A percentile compares a stretch with the other conserved stretches of the same genome.
phyloP scores from a whole-genome alignment of 768 basidiomycete species.

The Postia placenta region DNA sequence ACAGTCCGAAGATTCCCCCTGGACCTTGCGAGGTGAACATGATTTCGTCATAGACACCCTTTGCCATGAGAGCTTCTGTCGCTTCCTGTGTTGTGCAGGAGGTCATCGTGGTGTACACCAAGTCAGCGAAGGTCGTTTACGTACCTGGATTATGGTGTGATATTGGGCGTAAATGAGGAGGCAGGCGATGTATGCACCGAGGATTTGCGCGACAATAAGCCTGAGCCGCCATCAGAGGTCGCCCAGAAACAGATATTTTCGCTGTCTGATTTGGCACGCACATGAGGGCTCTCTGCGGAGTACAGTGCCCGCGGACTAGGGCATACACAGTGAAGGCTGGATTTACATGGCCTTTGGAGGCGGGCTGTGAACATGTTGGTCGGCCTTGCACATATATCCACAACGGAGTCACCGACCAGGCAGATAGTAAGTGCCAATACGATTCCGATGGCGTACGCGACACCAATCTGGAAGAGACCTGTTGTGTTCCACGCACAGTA shows the following conservation, averaged over 20 bases:
- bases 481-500: no score
- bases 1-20: constrained; percentile 47
- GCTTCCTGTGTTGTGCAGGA: constrained; percentile 23
- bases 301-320: constrained; percentile 50
- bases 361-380: constrained; percentile 10
- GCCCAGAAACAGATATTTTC: not conserved
- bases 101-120: not conserved
- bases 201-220: constrained; percentile 60
- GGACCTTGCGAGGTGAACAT: constrained; percentile 26
- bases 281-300: constrained; percentile 44
- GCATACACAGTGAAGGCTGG: constrained; percentile 55
- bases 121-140: no score
- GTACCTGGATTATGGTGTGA: constrained; percentile 41
- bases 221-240: constrained; percentile 30
- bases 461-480: constrained; percentile 29
- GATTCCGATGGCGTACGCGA: constrained; percentile 34
- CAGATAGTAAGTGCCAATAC: constrained; percentile 27
- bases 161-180: constrained; percentile 59
- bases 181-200: constrained; percentile 61
- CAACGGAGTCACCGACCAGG: constrained; percentile 6
- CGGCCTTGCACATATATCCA: no score
- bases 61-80: constrained; percentile 16
- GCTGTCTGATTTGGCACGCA: constrained; percentile 17
- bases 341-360: constrained; percentile 35
- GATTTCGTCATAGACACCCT: constrained; percentile 17